A percentile compares a stretch with the other conserved stretches of the same genome.
Evolutionary conservation across 2,329 filamentous ascomycete species (phyloP).

Genomic region (Domatiomyces globalis): DNA sequence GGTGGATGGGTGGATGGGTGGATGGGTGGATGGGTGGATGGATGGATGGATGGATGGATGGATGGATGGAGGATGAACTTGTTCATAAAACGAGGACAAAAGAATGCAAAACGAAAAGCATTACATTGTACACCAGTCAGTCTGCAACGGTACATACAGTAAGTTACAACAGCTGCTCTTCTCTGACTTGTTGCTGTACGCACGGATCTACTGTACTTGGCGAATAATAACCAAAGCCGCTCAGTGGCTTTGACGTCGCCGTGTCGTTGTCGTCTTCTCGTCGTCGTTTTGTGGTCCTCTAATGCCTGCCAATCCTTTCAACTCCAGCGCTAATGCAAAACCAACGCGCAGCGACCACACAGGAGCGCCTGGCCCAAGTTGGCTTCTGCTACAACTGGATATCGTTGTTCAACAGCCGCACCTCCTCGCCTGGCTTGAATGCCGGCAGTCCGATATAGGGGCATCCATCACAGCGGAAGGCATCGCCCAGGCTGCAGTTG

Average conservation of each 20-base stretch:
- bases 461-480: constrained; percentile 45
- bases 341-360: not conserved
- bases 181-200: too few species aligned
- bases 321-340: not conserved
- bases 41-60: not conserved
- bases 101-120: too few species aligned
- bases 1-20: too few species aligned
- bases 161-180: too few species aligned
- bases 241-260: too few species aligned
- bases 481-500: constrained; percentile 63
- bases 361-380: not conserved
- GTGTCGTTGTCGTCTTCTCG: too few species aligned
- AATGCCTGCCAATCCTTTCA: not conserved
- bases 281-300: not conserved
- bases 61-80: too few species aligned
- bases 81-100: too few species aligned
- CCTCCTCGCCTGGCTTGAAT: constrained; percentile 94
- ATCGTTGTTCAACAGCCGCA: constrained; percentile 66
- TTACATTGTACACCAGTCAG: too few species aligned
- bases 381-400: constrained; percentile 49
- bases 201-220: too few species aligned
- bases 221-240: too few species aligned
- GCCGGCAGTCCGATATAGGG: constrained; percentile 86
- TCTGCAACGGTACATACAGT: too few species aligned
- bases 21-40: not conserved